Evolutionary conservation across 1,139 yeast genomes (phyloP).

Genomic region (Taphrina deformans): DNA sequence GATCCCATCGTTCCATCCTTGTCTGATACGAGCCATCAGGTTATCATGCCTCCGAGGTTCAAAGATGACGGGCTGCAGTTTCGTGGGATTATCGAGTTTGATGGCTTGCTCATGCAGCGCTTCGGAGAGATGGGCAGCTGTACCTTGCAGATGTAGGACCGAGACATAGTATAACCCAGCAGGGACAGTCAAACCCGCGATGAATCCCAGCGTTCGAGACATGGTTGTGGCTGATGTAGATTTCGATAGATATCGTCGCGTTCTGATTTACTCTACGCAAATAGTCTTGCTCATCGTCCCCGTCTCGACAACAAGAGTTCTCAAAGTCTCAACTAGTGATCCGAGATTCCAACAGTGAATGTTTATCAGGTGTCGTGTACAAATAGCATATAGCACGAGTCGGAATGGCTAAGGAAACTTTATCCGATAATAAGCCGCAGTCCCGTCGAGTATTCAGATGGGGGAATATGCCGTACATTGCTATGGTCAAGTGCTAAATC

Average conservation of each 20-base stretch:
- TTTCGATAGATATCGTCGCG: too few species aligned
- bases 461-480: background rate
- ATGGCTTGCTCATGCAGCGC: constrained; percentile 21
- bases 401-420: background rate
- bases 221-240: background rate
- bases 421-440: background rate
- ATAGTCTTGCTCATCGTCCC: too few species aligned
- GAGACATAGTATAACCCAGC: constrained; percentile 29
- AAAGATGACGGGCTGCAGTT: background rate
- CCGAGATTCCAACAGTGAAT: too few species aligned
- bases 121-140: constrained; percentile 14
- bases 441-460: background rate
- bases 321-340: too few species aligned
- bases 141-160: constrained; percentile 24
- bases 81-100: constrained; percentile 12
- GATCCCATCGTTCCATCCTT: constrained; percentile 27
- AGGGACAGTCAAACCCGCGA: constrained; percentile 30
- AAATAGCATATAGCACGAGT: background rate
- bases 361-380: too few species aligned
- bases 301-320: too few species aligned
- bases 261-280: too few species aligned
- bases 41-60: constrained; percentile 17
- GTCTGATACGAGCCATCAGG: constrained; percentile 18
- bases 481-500: too few species aligned
- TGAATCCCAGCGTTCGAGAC: constrained; percentile 29